These are phyloP conservation scores for Tetracentron sinense DNA, from an alignment of 164 flowering plant genomes.

Conservation along the genomic window DNA sequence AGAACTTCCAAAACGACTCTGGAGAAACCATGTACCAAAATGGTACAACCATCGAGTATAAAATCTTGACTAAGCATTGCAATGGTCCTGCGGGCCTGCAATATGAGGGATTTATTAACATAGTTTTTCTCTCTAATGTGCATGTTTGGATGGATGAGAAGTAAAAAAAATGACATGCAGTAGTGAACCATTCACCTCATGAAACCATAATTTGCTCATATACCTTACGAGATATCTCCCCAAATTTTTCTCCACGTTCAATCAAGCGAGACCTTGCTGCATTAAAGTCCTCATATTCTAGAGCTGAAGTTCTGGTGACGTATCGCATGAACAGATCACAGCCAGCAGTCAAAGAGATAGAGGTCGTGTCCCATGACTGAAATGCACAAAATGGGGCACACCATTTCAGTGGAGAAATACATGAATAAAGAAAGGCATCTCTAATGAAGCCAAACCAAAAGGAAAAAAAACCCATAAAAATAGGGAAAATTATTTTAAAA, in stretches of 20 bases:
- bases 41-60: conserved; percentile 93
- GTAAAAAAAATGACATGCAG: background rate
- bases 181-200: background rate
- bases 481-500: too few relatives aligned
- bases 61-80: conserved; percentile 97
- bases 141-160: background rate
- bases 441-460: too few relatives aligned
- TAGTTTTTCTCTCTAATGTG: background rate
- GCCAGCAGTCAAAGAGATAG: conserved; percentile 92
- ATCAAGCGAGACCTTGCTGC: conserved; percentile 90
- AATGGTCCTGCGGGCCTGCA: conserved; percentile 86
- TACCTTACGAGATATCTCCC: conserved; percentile 92
- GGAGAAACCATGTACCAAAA: conserved; percentile 97
- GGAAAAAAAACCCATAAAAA: too few relatives aligned
- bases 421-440: too few relatives aligned
- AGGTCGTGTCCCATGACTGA: conserved; percentile 93
- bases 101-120: background rate
- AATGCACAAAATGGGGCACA: conserved; percentile 15
- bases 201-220: conserved; percentile 10
- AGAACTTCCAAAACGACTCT: conserved; percentile 89
- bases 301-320: conserved; percentile 90
- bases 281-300: conserved; percentile 87
- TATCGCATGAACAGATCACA: conserved; percentile 96
- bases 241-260: conserved; percentile 96
- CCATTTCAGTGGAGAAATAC: conserved; percentile 9